Evolutionary conservation across 2,329 filamentous ascomycete genomes (phyloP), one percentile per base, ranked within the genome.

Genomic region (Amylocarpus encephaloides): DNA sequence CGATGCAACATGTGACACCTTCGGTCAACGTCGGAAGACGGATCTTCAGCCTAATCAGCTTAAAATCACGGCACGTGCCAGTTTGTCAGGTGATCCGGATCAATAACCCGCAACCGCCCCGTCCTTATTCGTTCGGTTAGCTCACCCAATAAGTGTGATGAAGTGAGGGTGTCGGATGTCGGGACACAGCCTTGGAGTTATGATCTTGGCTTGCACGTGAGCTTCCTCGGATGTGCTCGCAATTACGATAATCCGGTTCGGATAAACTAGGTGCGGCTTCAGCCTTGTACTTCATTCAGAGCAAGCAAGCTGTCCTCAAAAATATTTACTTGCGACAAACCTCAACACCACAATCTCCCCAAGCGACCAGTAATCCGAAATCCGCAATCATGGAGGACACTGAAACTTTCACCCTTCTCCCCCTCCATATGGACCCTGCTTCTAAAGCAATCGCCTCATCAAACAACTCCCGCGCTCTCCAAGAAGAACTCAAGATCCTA

Each of bases 391-490:
- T 80, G 77, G 73, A 76, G n/a, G 75, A 81, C 64, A 70, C 76
- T 59, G 83, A 86, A 54, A 83, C 83, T 61, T 97, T 92, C 77
- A 87, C 83, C 60, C 81, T 89, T 62, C 83, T 95, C 65, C 87
- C 89, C 34, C 75, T 98, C 47, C 74, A 80, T 55, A 79, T 97
- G 68, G 86, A 96, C 73, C 80, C 88, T n/a, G 69, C 82, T 59
- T 85, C 85, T 64, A 95, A 95, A 74, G 75, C 83, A 61, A 76
- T 97, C 66, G 73, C 76, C 56, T 69, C 74, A 16, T 66, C 66
- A 43, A 64, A 69, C 18, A 62, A 71, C 56, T 72, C 74, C 43
- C 71, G 73, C 52, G 68, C 75, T 10, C 76, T 89, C 32, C 71
- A 74, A 47, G 68, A 76, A 59, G 85, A 89, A 67, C 82, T 96